phyloP scores from a whole-genome alignment of 345 rosid species.

The Citrus sp. region DNA sequence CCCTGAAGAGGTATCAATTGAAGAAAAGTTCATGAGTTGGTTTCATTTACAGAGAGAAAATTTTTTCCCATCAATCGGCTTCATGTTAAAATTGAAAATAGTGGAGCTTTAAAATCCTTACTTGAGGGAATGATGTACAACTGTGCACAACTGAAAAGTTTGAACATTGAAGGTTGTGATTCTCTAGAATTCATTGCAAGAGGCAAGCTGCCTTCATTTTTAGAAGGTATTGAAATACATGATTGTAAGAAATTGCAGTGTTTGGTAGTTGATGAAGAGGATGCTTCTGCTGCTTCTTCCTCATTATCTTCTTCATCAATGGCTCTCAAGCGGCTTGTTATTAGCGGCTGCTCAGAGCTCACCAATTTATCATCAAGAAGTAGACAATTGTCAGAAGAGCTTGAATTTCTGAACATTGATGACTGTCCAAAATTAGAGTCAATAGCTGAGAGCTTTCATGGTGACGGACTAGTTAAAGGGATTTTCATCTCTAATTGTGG shows the following conservation, averaged over 20 bases:
- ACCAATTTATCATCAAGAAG: not conserved
- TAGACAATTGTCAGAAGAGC: not conserved
- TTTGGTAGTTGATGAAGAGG: not conserved
- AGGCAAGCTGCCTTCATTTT: not conserved
- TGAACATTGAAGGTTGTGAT: not conserved
- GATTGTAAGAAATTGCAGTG: not conserved
- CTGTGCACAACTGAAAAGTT: not conserved
- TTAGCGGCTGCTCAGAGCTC: not conserved
- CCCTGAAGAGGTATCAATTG: not conserved
- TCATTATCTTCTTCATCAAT: not conserved
- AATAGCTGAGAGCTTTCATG: no score
- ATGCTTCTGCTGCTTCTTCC: not conserved
- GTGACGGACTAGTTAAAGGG: no score
- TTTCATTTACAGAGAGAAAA: not conserved
- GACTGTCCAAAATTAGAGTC: not conserved
- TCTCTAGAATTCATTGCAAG: not conserved
- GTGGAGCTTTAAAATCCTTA: not conserved
- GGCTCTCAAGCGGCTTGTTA: not conserved
- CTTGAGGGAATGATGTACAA: not conserved
- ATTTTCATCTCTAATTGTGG: no score
- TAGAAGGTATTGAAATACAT: not conserved
- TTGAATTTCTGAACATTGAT: not conserved
- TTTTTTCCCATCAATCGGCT: not conserved
- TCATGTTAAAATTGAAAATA: not conserved
- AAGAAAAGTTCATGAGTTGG: not conserved